A percentile compares a stretch with the other conserved stretches of the same genome.
phyloP scores from a whole-genome alignment of 2,329 filamentous ascomycete species.

The Trichoderma semiorbis region DNA sequence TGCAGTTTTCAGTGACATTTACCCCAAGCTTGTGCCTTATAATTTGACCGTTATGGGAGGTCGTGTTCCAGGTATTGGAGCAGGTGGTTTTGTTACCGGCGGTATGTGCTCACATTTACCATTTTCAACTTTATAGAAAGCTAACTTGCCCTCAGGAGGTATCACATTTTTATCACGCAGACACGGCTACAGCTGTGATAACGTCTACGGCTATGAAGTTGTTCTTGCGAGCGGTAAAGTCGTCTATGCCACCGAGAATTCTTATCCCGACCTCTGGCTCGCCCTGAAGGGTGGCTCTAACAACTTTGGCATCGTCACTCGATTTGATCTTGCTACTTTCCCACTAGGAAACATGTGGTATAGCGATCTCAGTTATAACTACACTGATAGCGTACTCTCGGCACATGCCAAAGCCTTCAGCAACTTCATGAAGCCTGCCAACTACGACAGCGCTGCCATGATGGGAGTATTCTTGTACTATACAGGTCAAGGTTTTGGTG shows the following conservation, averaged over 20 bases:
- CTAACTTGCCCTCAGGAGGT: conserved; percentile 20
- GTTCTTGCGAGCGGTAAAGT: conserved; percentile 39
- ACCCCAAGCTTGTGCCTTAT: conserved; percentile 30
- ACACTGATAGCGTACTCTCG: conserved; percentile 17
- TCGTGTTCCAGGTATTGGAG: conserved; percentile 37
- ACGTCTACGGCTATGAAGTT: conserved; percentile 32
- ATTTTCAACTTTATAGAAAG: neutral
- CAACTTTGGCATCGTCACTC: conserved; percentile 38
- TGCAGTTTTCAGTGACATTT: conserved; percentile 38
- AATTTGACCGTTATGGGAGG: conserved; percentile 39
- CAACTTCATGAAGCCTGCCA: conserved; percentile 21
- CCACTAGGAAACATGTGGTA: conserved; percentile 22
- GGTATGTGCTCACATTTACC: conserved; percentile 31
- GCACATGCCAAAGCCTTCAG: conserved; percentile 16
- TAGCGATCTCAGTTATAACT: conserved; percentile 20
- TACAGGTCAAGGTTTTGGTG: neutral
- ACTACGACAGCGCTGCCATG: conserved; percentile 21
- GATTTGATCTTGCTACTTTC: conserved; percentile 26
- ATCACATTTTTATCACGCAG: conserved; percentile 32
- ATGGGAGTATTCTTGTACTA: conserved; percentile 3
- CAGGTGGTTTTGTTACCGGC: conserved; percentile 22
- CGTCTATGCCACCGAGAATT: conserved; percentile 32
- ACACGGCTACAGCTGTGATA: conserved; percentile 39
- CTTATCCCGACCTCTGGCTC: conserved; percentile 40
- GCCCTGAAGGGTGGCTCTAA: conserved; percentile 45